Conservation (phyloP, 106 monocot species). For the Vanilla planifolia region DNA sequence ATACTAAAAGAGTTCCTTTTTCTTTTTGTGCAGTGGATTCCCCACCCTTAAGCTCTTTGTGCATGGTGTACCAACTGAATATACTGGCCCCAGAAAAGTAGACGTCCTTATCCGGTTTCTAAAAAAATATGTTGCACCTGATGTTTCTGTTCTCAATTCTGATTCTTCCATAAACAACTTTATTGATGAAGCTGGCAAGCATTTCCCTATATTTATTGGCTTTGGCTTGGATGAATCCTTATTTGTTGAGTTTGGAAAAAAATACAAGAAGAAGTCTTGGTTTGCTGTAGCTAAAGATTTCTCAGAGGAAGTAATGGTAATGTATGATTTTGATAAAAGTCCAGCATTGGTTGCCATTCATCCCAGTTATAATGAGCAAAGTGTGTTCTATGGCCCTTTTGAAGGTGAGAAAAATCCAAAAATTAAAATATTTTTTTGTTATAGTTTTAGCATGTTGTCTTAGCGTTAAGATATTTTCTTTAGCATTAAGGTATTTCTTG, state of each 20-base stretch:
- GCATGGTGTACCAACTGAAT: slow-evolving; percentile 81
- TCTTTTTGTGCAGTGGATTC: slow-evolving; percentile 62
- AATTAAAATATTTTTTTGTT: too few species aligned
- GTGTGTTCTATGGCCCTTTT: slow-evolving; percentile 95
- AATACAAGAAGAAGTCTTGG: slow-evolving; percentile 91
- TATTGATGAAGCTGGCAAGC: slow-evolving; percentile 60
- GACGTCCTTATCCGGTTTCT: slow-evolving; percentile 70
- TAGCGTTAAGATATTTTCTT: too few species aligned
- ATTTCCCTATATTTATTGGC: slow-evolving; percentile 93
- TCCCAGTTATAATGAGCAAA: slow-evolving; percentile 77
- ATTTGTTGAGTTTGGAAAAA: slow-evolving; percentile 43
- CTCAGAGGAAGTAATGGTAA: slow-evolving; percentile 85
- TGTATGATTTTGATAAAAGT: slow-evolving; percentile 92
- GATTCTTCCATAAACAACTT: slow-evolving; percentile 64
- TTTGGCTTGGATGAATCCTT: slow-evolving; percentile 79
- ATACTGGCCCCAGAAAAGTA: slow-evolving; percentile 82
- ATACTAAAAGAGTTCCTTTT: too few species aligned
- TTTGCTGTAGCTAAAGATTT: slow-evolving; percentile 87
- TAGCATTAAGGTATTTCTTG: not conserved
- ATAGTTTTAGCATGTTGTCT: too few species aligned
- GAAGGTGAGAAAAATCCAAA: slow-evolving; percentile 58
- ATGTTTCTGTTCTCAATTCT: slow-evolving; percentile 70
- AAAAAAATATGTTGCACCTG: slow-evolving; percentile 82
- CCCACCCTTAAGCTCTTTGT: slow-evolving; percentile 90
- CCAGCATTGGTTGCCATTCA: slow-evolving; percentile 81